Base-by-base conservation (phyloP, 257 asterid species). In the Nemophila menziesii region DNA sequence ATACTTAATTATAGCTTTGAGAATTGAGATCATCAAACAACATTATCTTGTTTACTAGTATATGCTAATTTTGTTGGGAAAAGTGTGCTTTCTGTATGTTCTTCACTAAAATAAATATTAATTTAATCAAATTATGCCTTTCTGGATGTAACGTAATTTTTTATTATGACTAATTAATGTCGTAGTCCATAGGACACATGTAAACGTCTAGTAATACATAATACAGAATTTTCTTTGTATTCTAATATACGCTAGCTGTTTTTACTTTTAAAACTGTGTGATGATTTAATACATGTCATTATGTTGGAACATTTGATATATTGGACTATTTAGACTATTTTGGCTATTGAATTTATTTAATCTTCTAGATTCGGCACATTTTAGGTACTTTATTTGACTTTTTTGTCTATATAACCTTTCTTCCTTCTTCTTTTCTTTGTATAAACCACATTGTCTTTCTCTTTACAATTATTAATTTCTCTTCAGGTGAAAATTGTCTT, bases 401-500 rank as follows among this genome's bases (percentile, higher is more conserved):
- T 46, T 27, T 21, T 5, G 43, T 44, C 46, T 22, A 1, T 57
- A 22, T 44, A 36, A 58, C 36, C 23, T 57, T 42, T 53, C n/a
- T n/a, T n/a, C n/a, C 36, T 22, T 17, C 13, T 2, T 13, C 46
- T 4, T 0, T 10, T 12, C 5, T 38, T 27, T 39, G 57, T 69
- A 68, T 62, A 70, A 43, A 27, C 29, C 10, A 3, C n/a, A n/a
- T n/a, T 16, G 21, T 43, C 49, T 17, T 52, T 11, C 49, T 14
- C 22, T 52, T 50, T 47, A 27, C 50, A 36, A 11, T 26, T 29
- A 11, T 19, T 38, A 8, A 15, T 59, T 51, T 27, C 49, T 44
- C 48, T 43, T 45, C 70, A 67, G 78, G 61, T 66, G 62, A 46
- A 56, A 42, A 5, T 45, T 60, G 52, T 45, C 58, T 49, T 38